Percentiles rank a stretch among this genome's conserved stretches.
These are phyloP conservation scores for Geosmithia morbida DNA, from an alignment of 2,329 filamentous ascomycete genomes.

Conservation along the genomic window DNA sequence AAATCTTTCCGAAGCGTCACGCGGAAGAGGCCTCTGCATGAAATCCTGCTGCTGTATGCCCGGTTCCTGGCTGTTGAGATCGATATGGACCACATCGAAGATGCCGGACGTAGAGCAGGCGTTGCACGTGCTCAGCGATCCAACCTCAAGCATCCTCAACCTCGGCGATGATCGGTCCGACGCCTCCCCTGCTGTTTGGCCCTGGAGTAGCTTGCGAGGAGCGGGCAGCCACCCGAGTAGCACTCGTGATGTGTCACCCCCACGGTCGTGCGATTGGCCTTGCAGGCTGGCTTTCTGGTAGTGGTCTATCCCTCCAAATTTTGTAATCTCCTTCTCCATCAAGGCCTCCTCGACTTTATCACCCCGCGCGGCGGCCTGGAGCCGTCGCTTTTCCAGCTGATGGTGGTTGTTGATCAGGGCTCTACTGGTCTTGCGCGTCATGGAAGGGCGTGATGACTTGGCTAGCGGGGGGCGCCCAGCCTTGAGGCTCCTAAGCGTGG, in stretches of 20 bases:
- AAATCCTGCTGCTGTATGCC: constrained; percentile 85
- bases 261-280: constrained; percentile 49
- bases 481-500: constrained; percentile 24
- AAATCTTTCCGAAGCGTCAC: constrained; percentile 48
- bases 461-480: constrained; percentile 42
- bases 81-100: constrained; percentile 71
- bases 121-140: constrained; percentile 72
- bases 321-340: constrained; percentile 37
- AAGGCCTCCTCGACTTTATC: constrained; percentile 24
- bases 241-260: constrained; percentile 51
- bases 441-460: constrained; percentile 32
- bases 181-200: too few species aligned
- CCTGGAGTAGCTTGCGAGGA: too few species aligned
- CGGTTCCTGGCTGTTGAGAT: constrained; percentile 73
- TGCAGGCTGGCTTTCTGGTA: constrained; percentile 58
- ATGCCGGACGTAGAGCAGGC: constrained; percentile 59
- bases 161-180: constrained; percentile 1
- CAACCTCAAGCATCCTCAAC: constrained; percentile 71
- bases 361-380: constrained; percentile 37
- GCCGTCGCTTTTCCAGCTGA: constrained; percentile 46
- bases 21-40: constrained; percentile 71
- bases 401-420: constrained; percentile 52
- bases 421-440: constrained; percentile 51
- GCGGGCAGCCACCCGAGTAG: constrained; percentile 46
- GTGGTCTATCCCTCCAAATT: constrained; percentile 43